These are phyloP conservation scores for Stagonosporopsis chrysanthemi DNA, from an alignment of 2,329 filamentous ascomycete species.

Conservation along the genomic window DNA sequence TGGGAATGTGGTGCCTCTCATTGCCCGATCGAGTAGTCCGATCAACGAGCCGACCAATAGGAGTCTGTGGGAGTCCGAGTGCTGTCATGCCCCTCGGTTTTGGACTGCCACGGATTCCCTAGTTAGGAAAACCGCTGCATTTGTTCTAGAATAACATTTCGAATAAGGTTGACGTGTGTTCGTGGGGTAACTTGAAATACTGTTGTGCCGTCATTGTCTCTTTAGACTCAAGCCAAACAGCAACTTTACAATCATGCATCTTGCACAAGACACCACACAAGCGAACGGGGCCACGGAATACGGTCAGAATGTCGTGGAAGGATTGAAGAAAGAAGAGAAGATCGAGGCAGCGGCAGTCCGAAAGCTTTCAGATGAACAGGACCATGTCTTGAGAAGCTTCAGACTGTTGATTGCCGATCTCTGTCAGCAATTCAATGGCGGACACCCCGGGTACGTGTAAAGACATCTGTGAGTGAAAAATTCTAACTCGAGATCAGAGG, in stretches of 20 bases:
- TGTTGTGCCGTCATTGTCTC: background rate
- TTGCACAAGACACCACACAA: slow-evolving; percentile 23
- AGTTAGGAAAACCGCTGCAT: slow-evolving; percentile 9
- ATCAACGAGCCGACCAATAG: background rate
- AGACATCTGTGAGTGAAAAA: background rate
- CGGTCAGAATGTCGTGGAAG: slow-evolving; percentile 34
- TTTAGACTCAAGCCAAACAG: background rate
- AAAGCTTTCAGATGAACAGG: slow-evolving; percentile 46
- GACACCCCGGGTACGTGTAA: slow-evolving; percentile 67
- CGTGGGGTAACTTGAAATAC: slow-evolving; percentile 5
- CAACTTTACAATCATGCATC: slow-evolving; percentile 21
- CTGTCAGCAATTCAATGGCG: slow-evolving; percentile 73
- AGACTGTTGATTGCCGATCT: slow-evolving; percentile 71
- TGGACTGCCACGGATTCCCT: slow-evolving; percentile 2
- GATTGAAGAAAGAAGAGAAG: slow-evolving; percentile 34
- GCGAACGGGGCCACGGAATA: slow-evolving; percentile 30
- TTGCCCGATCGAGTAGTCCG: background rate
- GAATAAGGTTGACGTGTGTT: background rate
- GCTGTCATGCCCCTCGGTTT: background rate
- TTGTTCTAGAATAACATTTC: background rate
- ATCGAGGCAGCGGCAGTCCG: slow-evolving; percentile 27
- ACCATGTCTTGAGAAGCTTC: slow-evolving; percentile 67
- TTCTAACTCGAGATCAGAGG: slow-evolving; percentile 46
- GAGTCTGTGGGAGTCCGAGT: slow-evolving; percentile 3
- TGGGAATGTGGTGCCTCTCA: slow-evolving; percentile 7